Evolutionary conservation across 2,329 filamentous ascomycete genomes (phyloP).

Genomic region (Ophiocordyceps robertsii): DNA sequence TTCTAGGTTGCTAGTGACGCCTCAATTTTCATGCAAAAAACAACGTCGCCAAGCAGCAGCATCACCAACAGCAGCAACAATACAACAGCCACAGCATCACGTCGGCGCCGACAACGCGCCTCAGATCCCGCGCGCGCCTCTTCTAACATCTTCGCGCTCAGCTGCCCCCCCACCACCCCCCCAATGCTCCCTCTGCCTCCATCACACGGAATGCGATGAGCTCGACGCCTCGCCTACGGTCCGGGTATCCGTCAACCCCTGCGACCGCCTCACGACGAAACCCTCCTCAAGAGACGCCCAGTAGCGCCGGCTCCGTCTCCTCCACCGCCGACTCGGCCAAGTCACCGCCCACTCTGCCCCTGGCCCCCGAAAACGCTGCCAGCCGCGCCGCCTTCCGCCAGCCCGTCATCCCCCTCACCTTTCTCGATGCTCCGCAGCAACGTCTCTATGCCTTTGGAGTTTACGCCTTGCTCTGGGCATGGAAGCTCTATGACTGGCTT

Average conservation of each 20-base stretch:
- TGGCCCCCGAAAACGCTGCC: constrained; percentile 29
- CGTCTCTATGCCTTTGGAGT: constrained; percentile 75
- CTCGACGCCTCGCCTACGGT: constrained; percentile 69
- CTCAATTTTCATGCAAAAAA: too few species aligned
- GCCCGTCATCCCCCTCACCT: constrained; percentile 66
- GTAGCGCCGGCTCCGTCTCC: constrained; percentile 15
- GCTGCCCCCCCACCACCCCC: neutral
- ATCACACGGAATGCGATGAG: constrained; percentile 57
- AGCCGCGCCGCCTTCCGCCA: constrained; percentile 15
- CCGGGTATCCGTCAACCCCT: constrained; percentile 69
- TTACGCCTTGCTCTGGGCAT: constrained; percentile 63
- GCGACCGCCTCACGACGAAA: constrained; percentile 29
- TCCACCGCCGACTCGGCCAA: constrained; percentile 15
- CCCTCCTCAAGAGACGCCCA: constrained; percentile 16
- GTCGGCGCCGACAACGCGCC: neutral
- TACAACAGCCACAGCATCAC: neutral
- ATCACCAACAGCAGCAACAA: too few species aligned
- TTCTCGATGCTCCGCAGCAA: constrained; percentile 85
- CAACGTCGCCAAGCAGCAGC: too few species aligned
- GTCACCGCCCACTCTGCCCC: constrained; percentile 24
- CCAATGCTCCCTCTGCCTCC: constrained; percentile 3
- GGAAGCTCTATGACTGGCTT: constrained; percentile 79
- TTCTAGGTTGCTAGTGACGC: too few species aligned
- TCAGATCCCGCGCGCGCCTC: neutral
- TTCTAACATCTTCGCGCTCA: neutral